Evolutionary conservation across 331 rosid genomes (phyloP).

Genomic region (Erythrophleum ivorense): DNA sequence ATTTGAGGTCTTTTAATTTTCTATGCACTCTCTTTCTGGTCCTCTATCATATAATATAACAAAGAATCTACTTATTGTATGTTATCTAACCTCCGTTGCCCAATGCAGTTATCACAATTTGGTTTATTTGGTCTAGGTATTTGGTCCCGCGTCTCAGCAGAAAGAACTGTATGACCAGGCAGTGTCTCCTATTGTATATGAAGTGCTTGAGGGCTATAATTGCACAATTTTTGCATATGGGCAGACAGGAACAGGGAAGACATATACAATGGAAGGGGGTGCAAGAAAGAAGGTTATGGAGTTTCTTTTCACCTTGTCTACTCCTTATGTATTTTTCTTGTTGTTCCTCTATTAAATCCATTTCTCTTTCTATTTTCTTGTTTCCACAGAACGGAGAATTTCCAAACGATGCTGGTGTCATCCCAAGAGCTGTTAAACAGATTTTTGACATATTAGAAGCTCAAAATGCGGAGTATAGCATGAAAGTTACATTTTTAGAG

Average conservation of each 20-base stretch:
- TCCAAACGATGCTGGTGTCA: constrained; percentile 98
- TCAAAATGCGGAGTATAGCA: constrained; percentile 93
- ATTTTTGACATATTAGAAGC: constrained; percentile 95
- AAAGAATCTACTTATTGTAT: constrained; percentile 9
- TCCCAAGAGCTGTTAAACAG: constrained; percentile 98
- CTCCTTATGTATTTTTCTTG: constrained; percentile 21
- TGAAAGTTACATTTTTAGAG: constrained; percentile 98
- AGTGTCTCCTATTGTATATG: constrained; percentile 83
- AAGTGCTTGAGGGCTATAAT: constrained; percentile 99
- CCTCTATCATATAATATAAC: constrained; percentile 12
- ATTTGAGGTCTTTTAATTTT: constrained; percentile 25
- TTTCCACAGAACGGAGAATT: constrained; percentile 86
- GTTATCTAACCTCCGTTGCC: constrained; percentile 16
- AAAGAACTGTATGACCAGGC: constrained; percentile 72
- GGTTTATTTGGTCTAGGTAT: constrained; percentile 57
- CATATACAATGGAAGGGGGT: constrained; percentile 99
- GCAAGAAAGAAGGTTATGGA: constrained; percentile 85
- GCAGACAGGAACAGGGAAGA: constrained; percentile 98
- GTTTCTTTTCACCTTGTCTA: constrained; percentile 17
- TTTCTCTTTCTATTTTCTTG: constrained; percentile 37
- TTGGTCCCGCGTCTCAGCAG: constrained; percentile 76
- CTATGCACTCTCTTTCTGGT: constrained; percentile 14
- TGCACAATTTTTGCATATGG: constrained; percentile 99
- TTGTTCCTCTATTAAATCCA: constrained; percentile 5
- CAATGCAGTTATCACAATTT: constrained; percentile 38